Evolutionary conservation across 805 yeast genomes (phyloP).

Genomic region (Pichia sporocuriosa): DNA sequence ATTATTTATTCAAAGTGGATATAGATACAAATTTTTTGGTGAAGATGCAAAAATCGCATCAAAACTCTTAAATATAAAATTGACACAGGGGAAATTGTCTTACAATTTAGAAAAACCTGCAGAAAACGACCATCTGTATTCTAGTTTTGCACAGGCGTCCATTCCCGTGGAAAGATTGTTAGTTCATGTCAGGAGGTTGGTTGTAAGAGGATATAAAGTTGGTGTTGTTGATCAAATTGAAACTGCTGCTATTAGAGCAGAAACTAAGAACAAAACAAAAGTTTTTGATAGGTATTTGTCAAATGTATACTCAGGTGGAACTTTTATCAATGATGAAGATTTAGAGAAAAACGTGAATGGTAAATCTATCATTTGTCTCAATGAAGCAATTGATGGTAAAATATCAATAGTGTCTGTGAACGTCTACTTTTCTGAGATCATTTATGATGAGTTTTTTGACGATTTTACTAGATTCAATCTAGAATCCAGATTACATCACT

Average conservation of each 20-base stretch:
- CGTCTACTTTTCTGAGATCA: constrained; percentile 67
- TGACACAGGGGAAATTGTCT: constrained; percentile 60
- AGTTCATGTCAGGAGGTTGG: constrained; percentile 65
- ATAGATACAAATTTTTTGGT: constrained; percentile 82
- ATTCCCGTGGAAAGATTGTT: constrained; percentile 75
- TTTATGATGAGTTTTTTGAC: constrained; percentile 68
- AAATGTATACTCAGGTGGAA: constrained; percentile 73
- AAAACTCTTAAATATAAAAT: constrained; percentile 57
- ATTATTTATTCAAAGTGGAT: constrained; percentile 83
- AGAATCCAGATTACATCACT: constrained; percentile 65
- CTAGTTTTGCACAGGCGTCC: constrained; percentile 72
- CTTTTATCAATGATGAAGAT: constrained; percentile 58
- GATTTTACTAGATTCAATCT: constrained; percentile 48
- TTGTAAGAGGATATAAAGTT: constrained; percentile 68
- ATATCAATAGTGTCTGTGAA: constrained; percentile 56
- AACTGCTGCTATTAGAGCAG: constrained; percentile 63
- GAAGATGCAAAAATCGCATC: constrained; percentile 74
- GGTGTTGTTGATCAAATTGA: constrained; percentile 86
- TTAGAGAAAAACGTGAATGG: constrained; percentile 21
- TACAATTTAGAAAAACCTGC: constrained; percentile 38
- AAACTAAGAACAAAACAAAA: constrained; percentile 40
- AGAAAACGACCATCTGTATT: constrained; percentile 39
- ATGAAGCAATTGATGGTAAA: constrained; percentile 23
- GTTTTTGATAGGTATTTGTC: constrained; percentile 66
- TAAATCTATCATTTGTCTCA: constrained; percentile 42